Conservation (phyloP, 106 monocot genomes). For the Agapanthus africanus region DNA sequence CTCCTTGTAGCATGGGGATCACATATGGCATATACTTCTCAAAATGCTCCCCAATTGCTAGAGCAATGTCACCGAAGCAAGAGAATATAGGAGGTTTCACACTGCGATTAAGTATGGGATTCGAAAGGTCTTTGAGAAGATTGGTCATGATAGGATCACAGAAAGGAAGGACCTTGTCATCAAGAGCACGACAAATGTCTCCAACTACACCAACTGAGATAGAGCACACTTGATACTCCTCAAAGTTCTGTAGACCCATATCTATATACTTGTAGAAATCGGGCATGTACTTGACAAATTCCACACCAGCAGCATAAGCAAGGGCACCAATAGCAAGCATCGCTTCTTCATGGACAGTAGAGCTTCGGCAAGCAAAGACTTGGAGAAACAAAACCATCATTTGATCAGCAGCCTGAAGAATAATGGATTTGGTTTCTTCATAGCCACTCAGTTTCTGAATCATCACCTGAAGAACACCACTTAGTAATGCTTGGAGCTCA, state of each 20-base stretch:
- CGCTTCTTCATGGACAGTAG: slow-evolving; percentile 28
- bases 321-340: slow-evolving; percentile 28
- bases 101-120: slow-evolving; percentile 16
- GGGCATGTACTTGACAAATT: slow-evolving; percentile 23
- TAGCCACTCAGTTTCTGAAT: slow-evolving; percentile 19
- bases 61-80: slow-evolving; percentile 25
- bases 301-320: slow-evolving; percentile 18
- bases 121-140: slow-evolving; percentile 26
- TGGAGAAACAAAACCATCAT: slow-evolving; percentile 19
- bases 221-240: slow-evolving; percentile 29
- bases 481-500: slow-evolving; percentile 19
- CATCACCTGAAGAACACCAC: slow-evolving; percentile 27
- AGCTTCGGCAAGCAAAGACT: slow-evolving; percentile 22
- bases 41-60: slow-evolving; percentile 25
- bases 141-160: slow-evolving; percentile 23
- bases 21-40: slow-evolving; percentile 20
- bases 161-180: slow-evolving; percentile 22
- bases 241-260: slow-evolving; percentile 26
- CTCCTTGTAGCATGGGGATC: slow-evolving; percentile 24
- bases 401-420: slow-evolving; percentile 21
- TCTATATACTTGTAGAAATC: slow-evolving; percentile 19
- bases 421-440: slow-evolving; percentile 17
- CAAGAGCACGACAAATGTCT: slow-evolving; percentile 22
- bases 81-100: slow-evolving; percentile 26
- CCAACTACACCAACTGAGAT: slow-evolving; percentile 25